Percentiles rank a stretch among this genome's conserved stretches.
Conservation (phyloP, 1,139 yeast species). For the Geotrichum armillariae region DNA sequence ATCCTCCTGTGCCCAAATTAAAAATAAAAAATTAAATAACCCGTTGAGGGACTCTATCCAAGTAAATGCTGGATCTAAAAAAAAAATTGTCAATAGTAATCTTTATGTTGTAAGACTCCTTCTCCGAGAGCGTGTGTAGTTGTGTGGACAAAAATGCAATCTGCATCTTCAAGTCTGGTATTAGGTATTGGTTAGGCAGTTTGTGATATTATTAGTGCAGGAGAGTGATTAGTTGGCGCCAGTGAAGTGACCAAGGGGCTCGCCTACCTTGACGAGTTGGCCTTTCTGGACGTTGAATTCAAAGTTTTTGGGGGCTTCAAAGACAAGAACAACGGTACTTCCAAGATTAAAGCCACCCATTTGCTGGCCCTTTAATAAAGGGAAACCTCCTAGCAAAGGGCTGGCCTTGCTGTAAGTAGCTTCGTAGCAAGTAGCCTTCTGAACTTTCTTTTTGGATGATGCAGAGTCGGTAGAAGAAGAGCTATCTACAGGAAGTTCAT, state of each 20-base stretch:
- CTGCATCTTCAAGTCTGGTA: too few species aligned
- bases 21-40: too few species aligned
- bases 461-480: slow-evolving; percentile 17
- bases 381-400: slow-evolving; percentile 79
- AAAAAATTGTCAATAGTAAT: too few species aligned
- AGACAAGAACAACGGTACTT: slow-evolving; percentile 90
- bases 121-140: too few species aligned
- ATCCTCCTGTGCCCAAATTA: too few species aligned
- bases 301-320: slow-evolving; percentile 87
- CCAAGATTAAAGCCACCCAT: slow-evolving; percentile 98
- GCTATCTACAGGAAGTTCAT: slow-evolving; percentile 27
- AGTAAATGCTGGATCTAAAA: too few species aligned
- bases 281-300: slow-evolving; percentile 69
- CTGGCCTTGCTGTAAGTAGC: slow-evolving; percentile 89
- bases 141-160: too few species aligned
- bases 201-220: too few species aligned
- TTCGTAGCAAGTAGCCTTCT: slow-evolving; percentile 85
- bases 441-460: slow-evolving; percentile 38
- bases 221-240: background rate
- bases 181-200: too few species aligned
- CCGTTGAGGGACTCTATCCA: too few species aligned
- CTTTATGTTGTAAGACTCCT: too few species aligned
- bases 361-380: slow-evolving; percentile 87
- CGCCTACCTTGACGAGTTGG: slow-evolving; percentile 82
- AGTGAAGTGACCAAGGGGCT: slow-evolving; percentile 57